Percentiles rank a stretch among this genome's conserved stretches.
Evolutionary conservation across 345 rosid genomes (phyloP).

Genomic region (Microcos paniculata): DNA sequence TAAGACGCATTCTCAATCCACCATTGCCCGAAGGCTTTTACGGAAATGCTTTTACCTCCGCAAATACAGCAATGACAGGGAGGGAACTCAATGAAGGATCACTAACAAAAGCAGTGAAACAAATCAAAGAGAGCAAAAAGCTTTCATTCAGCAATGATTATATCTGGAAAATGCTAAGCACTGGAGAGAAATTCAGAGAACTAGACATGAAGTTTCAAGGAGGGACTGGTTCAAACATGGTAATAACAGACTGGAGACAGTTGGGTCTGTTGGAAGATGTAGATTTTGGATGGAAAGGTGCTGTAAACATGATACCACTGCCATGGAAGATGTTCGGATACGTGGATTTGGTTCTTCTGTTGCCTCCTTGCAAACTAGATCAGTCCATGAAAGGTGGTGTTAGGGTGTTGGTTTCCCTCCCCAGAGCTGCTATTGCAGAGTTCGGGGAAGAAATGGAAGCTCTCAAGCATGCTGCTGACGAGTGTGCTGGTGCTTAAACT

Average conservation of each 20-base stretch:
- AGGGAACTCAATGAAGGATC: conserved; percentile 29
- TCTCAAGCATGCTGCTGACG: conserved; percentile 16
- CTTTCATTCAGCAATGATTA: conserved; percentile 16
- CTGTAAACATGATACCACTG: conserved; percentile 45
- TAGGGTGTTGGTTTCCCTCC: conserved; percentile 48
- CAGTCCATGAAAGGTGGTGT: conserved; percentile 50
- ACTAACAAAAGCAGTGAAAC: conserved; percentile 28
- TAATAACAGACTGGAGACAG: conserved; percentile 60
- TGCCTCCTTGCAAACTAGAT: conserved; percentile 35
- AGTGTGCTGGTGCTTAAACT: neutral
- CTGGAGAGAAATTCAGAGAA: conserved; percentile 29
- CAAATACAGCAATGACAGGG: conserved; percentile 34
- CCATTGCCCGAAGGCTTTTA: conserved; percentile 47
- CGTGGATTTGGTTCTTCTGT: conserved; percentile 44
- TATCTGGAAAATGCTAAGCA: conserved; percentile 23
- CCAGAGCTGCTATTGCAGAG: conserved; percentile 41
- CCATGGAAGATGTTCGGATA: conserved; percentile 43
- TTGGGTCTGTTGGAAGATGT: conserved; percentile 42
- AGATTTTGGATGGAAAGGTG: conserved; percentile 52
- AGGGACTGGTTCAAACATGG: conserved; percentile 36
- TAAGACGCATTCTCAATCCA: conserved; percentile 40
- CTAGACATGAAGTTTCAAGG: conserved; percentile 27
- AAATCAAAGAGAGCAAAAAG: conserved; percentile 46
- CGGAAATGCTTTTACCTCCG: conserved; percentile 55
- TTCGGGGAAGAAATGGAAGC: conserved; percentile 46